Percentiles rank a stretch among this genome's conserved stretches.
Evolutionary conservation across 371 early-diverging fungal species (phyloP).

Genomic region (Zychaea mexicana): DNA sequence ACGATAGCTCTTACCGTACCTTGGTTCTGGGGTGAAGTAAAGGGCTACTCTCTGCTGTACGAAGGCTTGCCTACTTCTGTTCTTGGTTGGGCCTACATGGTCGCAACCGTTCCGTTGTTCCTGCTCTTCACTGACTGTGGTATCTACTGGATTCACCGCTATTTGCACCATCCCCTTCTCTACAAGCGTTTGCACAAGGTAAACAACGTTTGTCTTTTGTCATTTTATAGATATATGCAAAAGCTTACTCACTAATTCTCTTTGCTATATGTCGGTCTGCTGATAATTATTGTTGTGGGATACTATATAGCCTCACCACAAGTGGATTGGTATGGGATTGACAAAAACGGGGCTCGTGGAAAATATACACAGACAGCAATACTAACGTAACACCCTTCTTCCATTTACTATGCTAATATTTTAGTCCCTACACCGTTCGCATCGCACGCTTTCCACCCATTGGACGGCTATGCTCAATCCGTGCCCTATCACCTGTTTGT

Average conservation of each 20-base stretch:
- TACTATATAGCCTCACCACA: conserved; percentile 50
- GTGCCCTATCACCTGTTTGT: conserved; percentile 93
- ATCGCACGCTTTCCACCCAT: conserved; percentile 94
- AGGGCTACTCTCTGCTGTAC: conserved; percentile 82
- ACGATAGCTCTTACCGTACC: conserved; percentile 76
- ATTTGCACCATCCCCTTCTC: conserved; percentile 83
- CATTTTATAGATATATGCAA: not conserved
- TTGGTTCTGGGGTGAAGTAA: conserved; percentile 88
- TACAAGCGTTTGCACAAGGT: conserved; percentile 91
- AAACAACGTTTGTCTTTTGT: conserved; percentile 3
- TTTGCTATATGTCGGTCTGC: not conserved
- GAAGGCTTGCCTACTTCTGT: conserved; percentile 45
- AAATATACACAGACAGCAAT: not conserved
- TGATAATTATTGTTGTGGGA: not conserved
- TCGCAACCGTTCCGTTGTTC: conserved; percentile 69
- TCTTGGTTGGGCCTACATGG: conserved; percentile 63
- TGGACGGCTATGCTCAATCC: conserved; percentile 94
- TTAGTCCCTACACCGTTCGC: conserved; percentile 93
- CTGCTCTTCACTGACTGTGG: conserved; percentile 91
- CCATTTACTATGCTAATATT: conserved; percentile 7
- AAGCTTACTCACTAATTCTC: not conserved
- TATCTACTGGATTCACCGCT: conserved; percentile 95
- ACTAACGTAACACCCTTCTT: not conserved
- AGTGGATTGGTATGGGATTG: conserved; percentile 47
- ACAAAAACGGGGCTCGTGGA: not conserved